Percentiles rank a stretch among this genome's conserved stretches.
Evolutionary conservation across 345 rosid species (phyloP).

Genomic region (Lepidium didymum): DNA sequence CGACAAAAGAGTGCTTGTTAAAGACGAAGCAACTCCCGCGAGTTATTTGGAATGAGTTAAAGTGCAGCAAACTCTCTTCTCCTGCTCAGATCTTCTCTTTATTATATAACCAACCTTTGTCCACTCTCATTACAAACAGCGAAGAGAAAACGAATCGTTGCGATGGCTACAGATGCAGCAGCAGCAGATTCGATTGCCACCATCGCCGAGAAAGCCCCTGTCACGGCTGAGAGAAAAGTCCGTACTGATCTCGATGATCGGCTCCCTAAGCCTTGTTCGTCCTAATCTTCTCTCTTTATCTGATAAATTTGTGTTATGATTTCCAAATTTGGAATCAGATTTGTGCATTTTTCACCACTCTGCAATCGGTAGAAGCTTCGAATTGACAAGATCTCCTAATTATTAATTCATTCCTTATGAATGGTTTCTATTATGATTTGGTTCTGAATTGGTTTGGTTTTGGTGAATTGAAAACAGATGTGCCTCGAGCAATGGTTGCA

Average conservation of each 20-base stretch:
- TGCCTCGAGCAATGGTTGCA: constrained; percentile 50
- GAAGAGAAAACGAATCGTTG: not conserved
- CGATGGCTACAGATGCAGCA: constrained; percentile 24
- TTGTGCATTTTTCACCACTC: not conserved
- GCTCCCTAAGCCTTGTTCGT: constrained; percentile 52
- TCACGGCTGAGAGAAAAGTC: constrained; percentile 44
- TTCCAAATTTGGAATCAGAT: not conserved
- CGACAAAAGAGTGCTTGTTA: not conserved
- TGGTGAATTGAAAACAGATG: constrained; percentile 25
- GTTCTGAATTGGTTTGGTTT: not conserved
- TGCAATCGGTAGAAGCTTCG: no score
- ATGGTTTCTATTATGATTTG: not conserved
- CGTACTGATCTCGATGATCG: constrained; percentile 44
- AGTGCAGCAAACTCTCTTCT: not conserved
- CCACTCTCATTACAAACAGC: not conserved
- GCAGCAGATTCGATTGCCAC: constrained; percentile 32
- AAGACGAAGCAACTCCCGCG: constrained; percentile 23
- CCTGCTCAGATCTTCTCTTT: not conserved
- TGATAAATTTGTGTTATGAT: no score
- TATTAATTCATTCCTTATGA: no score
- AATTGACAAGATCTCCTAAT: no score
- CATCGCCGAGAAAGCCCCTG: constrained; percentile 44
- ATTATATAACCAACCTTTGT: not conserved
- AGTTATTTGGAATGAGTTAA: constrained; percentile 20
- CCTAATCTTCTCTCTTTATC: not conserved